phyloP scores from a whole-genome alignment of 73 alveolate genomes.

The Paramecium sexaurelia region DNA sequence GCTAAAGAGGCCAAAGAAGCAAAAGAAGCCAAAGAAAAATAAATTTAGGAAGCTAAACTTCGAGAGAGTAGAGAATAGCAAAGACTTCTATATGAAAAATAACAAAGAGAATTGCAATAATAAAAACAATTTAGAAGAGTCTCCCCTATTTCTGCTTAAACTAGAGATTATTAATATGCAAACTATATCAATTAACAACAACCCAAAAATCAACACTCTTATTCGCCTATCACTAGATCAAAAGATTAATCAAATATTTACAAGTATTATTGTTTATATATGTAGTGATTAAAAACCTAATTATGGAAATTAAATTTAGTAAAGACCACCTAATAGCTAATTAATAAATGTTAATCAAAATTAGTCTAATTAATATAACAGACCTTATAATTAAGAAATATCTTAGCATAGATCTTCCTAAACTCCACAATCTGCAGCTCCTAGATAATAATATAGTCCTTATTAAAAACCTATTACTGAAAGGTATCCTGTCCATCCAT shows the following conservation, averaged over 20 bases:
- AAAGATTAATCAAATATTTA: neutral
- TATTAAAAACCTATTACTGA: neutral
- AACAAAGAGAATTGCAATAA: neutral
- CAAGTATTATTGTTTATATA: neutral
- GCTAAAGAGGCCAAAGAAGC: neutral
- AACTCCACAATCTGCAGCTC: slow-evolving; percentile 41
- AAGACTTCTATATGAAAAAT: neutral
- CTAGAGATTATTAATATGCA: neutral
- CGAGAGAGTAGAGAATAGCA: neutral
- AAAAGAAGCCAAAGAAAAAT: neutral
- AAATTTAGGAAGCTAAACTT: neutral
- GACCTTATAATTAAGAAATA: neutral
- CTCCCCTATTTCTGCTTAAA: neutral
- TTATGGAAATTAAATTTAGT: neutral
- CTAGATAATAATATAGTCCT: slow-evolving; percentile 3
- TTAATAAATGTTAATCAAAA: neutral
- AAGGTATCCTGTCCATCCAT: neutral
- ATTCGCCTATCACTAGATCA: slow-evolving; percentile 7
- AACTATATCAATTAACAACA: neutral
- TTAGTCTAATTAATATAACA: neutral
- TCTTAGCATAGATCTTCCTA: neutral
- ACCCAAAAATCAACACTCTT: neutral
- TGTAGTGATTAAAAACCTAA: neutral
- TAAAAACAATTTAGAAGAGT: neutral
- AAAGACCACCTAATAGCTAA: neutral